A percentile compares a stretch with the other conserved stretches of the same genome.
phyloP scores from a whole-genome alignment of 2,329 filamentous ascomycete species.

The Trichophyton simii region DNA sequence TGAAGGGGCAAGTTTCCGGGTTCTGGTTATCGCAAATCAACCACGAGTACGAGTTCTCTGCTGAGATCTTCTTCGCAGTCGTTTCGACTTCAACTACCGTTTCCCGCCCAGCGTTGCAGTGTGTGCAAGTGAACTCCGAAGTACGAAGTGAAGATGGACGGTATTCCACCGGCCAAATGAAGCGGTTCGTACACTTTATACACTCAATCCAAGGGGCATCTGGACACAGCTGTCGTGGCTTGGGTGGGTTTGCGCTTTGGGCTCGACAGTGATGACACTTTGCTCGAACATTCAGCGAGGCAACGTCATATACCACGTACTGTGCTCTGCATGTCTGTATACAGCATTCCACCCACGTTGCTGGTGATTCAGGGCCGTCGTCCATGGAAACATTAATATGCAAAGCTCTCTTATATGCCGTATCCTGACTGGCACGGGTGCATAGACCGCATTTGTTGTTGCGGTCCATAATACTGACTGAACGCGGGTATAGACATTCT shows the following conservation, averaged over 20 bases:
- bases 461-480: constrained; percentile 38
- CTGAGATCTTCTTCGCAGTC: constrained; percentile 25
- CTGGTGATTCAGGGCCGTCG: constrained; percentile 23
- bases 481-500: constrained; percentile 35
- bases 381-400: constrained; percentile 20
- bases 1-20: constrained; percentile 28
- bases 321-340: constrained; percentile 35
- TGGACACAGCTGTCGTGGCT: background rate
- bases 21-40: constrained; percentile 32
- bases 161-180: constrained; percentile 39
- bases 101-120: constrained; percentile 25
- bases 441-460: constrained; percentile 35
- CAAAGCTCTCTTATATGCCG: constrained; percentile 10
- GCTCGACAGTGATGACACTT: constrained; percentile 41
- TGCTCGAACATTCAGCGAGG: constrained; percentile 31
- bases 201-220: constrained; percentile 36
- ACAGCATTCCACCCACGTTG: constrained; percentile 39
- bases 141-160: constrained; percentile 21
- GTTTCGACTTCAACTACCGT: constrained; percentile 31
- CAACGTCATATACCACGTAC: constrained; percentile 39
- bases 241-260: background rate
- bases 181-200: constrained; percentile 32
- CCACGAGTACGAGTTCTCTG: constrained; percentile 35
- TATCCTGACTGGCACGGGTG: constrained; percentile 16
- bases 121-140: constrained; percentile 30